A percentile compares a stretch with the other conserved stretches of the same genome.
phyloP scores from a whole-genome alignment of 2,329 filamentous ascomycete species.

The Cladobotryum mycophilum region DNA sequence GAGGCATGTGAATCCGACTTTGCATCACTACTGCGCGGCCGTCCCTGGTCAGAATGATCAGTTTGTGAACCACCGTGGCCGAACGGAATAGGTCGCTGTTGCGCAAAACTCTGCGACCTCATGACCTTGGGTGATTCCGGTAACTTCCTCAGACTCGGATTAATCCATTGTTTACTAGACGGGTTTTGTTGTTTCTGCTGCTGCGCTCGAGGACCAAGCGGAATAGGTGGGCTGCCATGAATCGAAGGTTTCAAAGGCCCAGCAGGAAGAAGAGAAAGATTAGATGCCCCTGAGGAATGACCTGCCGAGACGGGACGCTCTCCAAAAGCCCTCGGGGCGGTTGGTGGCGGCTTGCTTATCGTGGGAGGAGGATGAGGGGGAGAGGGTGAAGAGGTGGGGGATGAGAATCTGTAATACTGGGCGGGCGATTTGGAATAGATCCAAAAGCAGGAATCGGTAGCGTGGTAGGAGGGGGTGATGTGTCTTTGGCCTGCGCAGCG shows the following conservation, averaged over 20 bases:
- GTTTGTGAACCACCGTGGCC: constrained; percentile 30
- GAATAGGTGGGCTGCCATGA: constrained; percentile 43
- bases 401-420: constrained; percentile 26
- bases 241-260: constrained; percentile 36
- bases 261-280: constrained; percentile 29
- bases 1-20: constrained; percentile 37
- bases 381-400: not conserved
- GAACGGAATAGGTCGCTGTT: constrained; percentile 32
- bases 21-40: constrained; percentile 48
- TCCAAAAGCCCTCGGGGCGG: constrained; percentile 45
- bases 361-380: constrained; percentile 16
- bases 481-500: constrained; percentile 40
- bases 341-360: constrained; percentile 46
- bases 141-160: constrained; percentile 45
- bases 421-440: constrained; percentile 44
- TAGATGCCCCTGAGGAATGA: constrained; percentile 28
- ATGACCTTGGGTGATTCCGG: constrained; percentile 48
- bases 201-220: constrained; percentile 48
- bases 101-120: constrained; percentile 44
- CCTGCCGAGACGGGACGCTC: constrained; percentile 43
- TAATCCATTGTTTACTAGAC: constrained; percentile 56
- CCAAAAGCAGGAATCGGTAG: constrained; percentile 55
- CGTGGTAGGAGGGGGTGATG: constrained; percentile 51
- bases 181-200: constrained; percentile 40
- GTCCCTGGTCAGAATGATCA: constrained; percentile 35